Conservation (phyloP, 106 monocot species). For the Narthecium ossifragum region DNA sequence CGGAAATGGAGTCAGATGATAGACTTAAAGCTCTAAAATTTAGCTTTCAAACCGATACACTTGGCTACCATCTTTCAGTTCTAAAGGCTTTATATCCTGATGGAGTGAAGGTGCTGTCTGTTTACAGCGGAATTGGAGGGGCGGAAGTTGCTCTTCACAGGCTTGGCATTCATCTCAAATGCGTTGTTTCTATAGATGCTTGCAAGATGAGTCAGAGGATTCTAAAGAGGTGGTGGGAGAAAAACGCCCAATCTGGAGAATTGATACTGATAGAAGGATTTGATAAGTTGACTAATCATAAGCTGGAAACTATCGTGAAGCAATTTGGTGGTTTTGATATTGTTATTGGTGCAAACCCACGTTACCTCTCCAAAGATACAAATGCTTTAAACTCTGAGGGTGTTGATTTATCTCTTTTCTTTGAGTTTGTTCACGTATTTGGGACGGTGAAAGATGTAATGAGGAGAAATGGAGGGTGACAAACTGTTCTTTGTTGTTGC, state of each 20-base stretch:
- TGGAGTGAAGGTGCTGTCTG: slow-evolving; percentile 62
- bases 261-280: slow-evolving; percentile 51
- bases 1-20: slow-evolving; percentile 26
- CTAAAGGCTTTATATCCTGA: slow-evolving; percentile 55
- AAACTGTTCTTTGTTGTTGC: too few species aligned
- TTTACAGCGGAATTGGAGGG: slow-evolving; percentile 73
- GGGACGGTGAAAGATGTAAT: slow-evolving; percentile 42
- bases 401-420: slow-evolving; percentile 47
- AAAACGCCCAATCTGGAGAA: slow-evolving; percentile 45
- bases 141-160: slow-evolving; percentile 54
- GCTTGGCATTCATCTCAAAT: slow-evolving; percentile 66
- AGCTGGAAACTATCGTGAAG: slow-evolving; percentile 25
- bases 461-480: slow-evolving; percentile 24
- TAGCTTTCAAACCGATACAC: slow-evolving; percentile 70
- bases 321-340: slow-evolving; percentile 78
- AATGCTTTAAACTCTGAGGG: slow-evolving; percentile 17
- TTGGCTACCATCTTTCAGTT: slow-evolving; percentile 62
- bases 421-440: slow-evolving; percentile 69
- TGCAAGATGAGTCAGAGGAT: slow-evolving; percentile 47
- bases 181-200: slow-evolving; percentile 70
- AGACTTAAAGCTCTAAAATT: slow-evolving; percentile 43
- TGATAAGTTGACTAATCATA: slow-evolving; percentile 39
- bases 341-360: slow-evolving; percentile 51
- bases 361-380: slow-evolving; percentile 7
- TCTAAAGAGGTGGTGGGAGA: slow-evolving; percentile 69